phyloP scores from a whole-genome alignment of 1,284 basidiomycete species.

The Apiotrichum mycotoxinovorans region DNA sequence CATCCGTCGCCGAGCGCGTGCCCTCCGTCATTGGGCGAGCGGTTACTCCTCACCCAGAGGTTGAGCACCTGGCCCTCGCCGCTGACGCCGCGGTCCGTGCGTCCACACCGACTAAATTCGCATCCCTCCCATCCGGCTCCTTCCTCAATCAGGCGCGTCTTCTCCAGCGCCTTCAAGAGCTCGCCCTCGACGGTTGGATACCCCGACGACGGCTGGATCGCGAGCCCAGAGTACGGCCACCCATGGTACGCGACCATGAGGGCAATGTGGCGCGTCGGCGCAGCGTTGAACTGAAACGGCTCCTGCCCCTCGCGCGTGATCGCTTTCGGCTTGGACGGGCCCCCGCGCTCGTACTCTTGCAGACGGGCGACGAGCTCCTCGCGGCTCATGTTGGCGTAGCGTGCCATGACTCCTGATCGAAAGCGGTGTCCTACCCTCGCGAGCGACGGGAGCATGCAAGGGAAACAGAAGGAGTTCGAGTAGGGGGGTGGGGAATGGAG shows the following conservation, averaged over 20 bases:
- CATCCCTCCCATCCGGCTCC: slow-evolving; percentile 75
- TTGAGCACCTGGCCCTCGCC: slow-evolving; percentile 92
- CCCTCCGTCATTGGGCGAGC: slow-evolving; percentile 33
- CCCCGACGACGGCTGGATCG: slow-evolving; percentile 62
- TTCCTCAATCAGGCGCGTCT: slow-evolving; percentile 69
- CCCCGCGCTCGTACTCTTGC: slow-evolving; percentile 54
- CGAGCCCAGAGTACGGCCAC: slow-evolving; percentile 85
- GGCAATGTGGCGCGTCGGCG: slow-evolving; percentile 81
- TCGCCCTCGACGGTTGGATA: slow-evolving; percentile 88
- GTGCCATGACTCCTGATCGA: slow-evolving; percentile 11
- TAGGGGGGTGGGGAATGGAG: not conserved
- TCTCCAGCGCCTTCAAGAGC: slow-evolving; percentile 74
- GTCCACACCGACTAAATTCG: slow-evolving; percentile 84
- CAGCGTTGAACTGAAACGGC: slow-evolving; percentile 58
- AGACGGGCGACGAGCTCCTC: slow-evolving; percentile 66
- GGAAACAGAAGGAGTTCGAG: not conserved
- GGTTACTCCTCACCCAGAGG: slow-evolving; percentile 73
- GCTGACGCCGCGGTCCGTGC: slow-evolving; percentile 93
- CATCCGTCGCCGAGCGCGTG: slow-evolving; percentile 28
- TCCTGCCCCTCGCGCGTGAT: slow-evolving; percentile 7
- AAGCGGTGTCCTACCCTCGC: not conserved
- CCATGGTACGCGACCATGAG: slow-evolving; percentile 90
- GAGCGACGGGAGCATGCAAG: slow-evolving; percentile 5
- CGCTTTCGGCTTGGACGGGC: slow-evolving; percentile 14
- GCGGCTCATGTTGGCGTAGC: slow-evolving; percentile 37